A percentile compares a stretch with the other conserved stretches of the same genome.
Conservation (phyloP, 148 eudicot species). For the Gaultheria prostrata region DNA sequence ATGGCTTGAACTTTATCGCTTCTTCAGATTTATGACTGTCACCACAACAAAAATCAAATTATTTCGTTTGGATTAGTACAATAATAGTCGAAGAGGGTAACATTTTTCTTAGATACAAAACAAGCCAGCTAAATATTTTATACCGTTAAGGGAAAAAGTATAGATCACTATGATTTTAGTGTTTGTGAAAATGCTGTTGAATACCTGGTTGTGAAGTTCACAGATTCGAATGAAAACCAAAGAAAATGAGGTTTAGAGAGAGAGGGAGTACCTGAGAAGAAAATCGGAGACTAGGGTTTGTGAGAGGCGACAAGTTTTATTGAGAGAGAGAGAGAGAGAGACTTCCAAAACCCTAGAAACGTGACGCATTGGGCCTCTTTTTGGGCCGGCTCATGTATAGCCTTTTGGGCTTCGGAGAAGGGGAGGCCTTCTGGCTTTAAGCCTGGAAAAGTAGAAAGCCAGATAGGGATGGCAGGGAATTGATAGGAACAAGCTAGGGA, state of each 20-base stretch:
- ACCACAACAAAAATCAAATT: neutral
- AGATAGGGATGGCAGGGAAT: too few species aligned
- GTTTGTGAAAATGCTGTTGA: too few species aligned
- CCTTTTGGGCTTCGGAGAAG: too few species aligned
- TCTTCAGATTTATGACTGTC: neutral
- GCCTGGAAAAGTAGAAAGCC: too few species aligned
- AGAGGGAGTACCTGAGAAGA: constrained; percentile 22
- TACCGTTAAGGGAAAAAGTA: too few species aligned
- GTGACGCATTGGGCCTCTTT: too few species aligned
- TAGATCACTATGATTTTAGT: neutral
- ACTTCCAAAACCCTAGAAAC: neutral
- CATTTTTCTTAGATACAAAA: neutral
- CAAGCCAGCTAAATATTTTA: neutral
- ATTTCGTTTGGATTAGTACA: neutral
- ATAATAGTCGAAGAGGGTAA: neutral
- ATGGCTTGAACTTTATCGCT: neutral
- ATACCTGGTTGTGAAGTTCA: too few species aligned
- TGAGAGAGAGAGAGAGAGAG: constrained; percentile 11
- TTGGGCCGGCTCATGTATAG: too few species aligned
- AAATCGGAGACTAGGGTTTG: constrained; percentile 21
- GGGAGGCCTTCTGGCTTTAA: too few species aligned
- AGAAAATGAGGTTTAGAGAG: neutral
- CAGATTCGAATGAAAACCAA: too few species aligned
- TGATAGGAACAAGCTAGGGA: too few species aligned
- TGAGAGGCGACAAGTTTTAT: too few species aligned